Percentiles rank a stretch among this genome's conserved stretches.
Conservation (phyloP, 805 yeast species). For the Ogataea ganodermae region DNA sequence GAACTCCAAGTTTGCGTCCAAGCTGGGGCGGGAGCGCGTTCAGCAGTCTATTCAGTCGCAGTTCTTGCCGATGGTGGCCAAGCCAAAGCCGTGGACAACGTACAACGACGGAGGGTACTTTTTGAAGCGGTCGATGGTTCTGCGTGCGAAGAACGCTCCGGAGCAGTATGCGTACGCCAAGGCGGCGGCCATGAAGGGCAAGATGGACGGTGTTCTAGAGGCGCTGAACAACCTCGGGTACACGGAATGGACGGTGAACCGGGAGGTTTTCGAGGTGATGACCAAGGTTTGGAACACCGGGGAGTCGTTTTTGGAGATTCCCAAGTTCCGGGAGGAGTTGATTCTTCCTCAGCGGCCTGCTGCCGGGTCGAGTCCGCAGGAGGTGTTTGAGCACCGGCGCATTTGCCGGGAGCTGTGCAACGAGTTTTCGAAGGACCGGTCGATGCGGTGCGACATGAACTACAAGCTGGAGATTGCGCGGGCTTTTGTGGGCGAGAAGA, state of each 20-base stretch:
- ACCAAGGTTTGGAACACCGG: slow-evolving; percentile 88
- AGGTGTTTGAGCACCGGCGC: slow-evolving; percentile 66
- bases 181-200: slow-evolving; percentile 75
- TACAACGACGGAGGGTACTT: slow-evolving; percentile 86
- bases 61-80: slow-evolving; percentile 85
- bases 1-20: slow-evolving; percentile 67
- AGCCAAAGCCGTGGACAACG: slow-evolving; percentile 86
- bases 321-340: slow-evolving; percentile 49
- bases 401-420: slow-evolving; percentile 57
- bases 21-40: slow-evolving; percentile 65
- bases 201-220: slow-evolving; percentile 64
- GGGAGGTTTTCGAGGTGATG: slow-evolving; percentile 64
- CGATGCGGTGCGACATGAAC: slow-evolving; percentile 91
- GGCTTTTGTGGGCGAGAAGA: slow-evolving; percentile 79
- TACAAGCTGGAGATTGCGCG: slow-evolving; percentile 94
- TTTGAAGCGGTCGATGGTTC: slow-evolving; percentile 59
- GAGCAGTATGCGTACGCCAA: slow-evolving; percentile 88
- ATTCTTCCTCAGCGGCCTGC: slow-evolving; percentile 58
- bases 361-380: slow-evolving; percentile 69
- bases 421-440: slow-evolving; percentile 67
- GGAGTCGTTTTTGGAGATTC: slow-evolving; percentile 68
- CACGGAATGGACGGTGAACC: slow-evolving; percentile 92
- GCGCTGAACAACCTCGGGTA: slow-evolving; percentile 86
- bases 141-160: slow-evolving; percentile 81
- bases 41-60: slow-evolving; percentile 75